Conservation (phyloP, 768 basidiomycete genomes). For the Mycena chlorophos region DNA sequence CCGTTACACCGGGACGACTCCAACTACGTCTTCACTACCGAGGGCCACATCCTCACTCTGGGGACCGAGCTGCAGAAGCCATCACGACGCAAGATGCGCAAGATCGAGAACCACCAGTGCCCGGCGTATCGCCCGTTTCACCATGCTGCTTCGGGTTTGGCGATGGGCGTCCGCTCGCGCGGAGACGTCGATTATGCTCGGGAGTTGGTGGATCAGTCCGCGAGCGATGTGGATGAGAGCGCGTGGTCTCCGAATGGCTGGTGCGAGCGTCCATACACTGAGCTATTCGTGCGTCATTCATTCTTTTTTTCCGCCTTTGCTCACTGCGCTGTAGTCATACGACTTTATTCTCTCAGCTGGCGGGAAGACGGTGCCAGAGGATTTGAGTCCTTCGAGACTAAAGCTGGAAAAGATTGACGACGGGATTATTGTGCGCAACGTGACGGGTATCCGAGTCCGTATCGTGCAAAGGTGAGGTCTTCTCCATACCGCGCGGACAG, state of each 20-base stretch:
- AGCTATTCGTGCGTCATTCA: conserved; percentile 60
- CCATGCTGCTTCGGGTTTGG: conserved; percentile 46
- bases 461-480: conserved; percentile 50
- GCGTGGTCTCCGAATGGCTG: conserved; percentile 71
- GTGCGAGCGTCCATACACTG: conserved; percentile 70
- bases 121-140: conserved; percentile 60
- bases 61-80: conserved; percentile 54
- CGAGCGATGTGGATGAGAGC: conserved; percentile 50
- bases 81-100: conserved; percentile 64
- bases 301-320: background rate
- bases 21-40: conserved; percentile 91
- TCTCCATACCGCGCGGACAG: conserved; percentile 69
- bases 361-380: conserved; percentile 58
- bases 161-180: conserved; percentile 69
- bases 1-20: conserved; percentile 72
- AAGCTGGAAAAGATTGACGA: conserved; percentile 64
- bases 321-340: conserved; percentile 54
- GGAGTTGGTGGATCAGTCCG: conserved; percentile 56
- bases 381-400: conserved; percentile 62
- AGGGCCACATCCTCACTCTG: conserved; percentile 85
- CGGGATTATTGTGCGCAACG: conserved; percentile 76
- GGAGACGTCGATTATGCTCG: conserved; percentile 82
- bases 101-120: conserved; percentile 70
- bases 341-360: conserved; percentile 76
- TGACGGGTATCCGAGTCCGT: conserved; percentile 75